These are phyloP conservation scores for Dictyostelium capitatum DNA, from an alignment of 78 protist genomes.

Conservation along the genomic window DNA sequence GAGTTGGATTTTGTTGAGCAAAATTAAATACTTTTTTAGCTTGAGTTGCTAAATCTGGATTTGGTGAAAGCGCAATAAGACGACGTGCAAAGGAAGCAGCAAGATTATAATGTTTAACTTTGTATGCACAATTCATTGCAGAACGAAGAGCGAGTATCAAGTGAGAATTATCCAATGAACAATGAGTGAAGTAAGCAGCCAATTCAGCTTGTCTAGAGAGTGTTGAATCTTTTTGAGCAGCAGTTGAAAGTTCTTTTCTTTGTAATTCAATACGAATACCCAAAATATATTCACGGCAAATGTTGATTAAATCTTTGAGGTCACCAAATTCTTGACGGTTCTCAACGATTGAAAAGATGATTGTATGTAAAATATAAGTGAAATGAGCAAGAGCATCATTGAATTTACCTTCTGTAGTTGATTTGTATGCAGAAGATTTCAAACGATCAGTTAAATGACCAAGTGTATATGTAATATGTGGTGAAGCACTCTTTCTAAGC, in stretches of 20 bases:
- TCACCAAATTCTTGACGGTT: conserved; percentile 73
- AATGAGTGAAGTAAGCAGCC: conserved; percentile 98
- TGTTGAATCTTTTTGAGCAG: neutral
- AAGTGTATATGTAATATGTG: conserved; percentile 34
- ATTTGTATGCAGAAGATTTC: conserved; percentile 71
- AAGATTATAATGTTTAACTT: conserved; percentile 82
- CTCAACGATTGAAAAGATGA: conserved; percentile 73
- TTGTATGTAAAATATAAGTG: conserved; percentile 45
- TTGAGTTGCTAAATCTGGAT: conserved; percentile 28
- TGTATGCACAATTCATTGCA: conserved; percentile 87
- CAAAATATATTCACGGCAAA: conserved; percentile 95
- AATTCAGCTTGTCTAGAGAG: conserved; percentile 88
- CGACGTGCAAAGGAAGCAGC: conserved; percentile 94
- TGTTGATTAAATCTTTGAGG: conserved; percentile 83
- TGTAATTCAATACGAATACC: conserved; percentile 91
- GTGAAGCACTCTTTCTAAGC: conserved; percentile 54
- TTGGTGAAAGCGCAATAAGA: conserved; percentile 91
- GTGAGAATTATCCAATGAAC: conserved; percentile 94
- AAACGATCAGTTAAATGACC: conserved; percentile 19
- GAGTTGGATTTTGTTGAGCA: conserved; percentile 78
- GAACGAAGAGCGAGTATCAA: conserved; percentile 88
- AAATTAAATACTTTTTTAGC: conserved; percentile 83
- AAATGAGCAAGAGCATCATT: conserved; percentile 85
- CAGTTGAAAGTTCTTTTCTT: conserved; percentile 67
- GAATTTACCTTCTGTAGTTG: conserved; percentile 92